Conservation (phyloP, 306 rosid species). For the Malus domestica region DNA sequence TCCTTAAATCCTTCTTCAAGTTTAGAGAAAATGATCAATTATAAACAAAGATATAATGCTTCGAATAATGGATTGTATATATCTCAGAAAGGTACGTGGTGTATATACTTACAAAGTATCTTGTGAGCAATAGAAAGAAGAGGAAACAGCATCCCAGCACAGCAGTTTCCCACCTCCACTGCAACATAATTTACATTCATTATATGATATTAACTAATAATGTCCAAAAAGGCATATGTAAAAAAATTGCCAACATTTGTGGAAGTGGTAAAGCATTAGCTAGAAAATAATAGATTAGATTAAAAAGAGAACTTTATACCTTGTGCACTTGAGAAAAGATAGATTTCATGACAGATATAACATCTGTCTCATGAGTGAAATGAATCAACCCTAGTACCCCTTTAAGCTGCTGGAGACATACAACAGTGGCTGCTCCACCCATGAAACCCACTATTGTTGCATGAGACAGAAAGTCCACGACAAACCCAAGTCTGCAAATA, state of each 20-base stretch:
- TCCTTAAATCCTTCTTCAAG: background rate
- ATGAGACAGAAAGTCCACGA: conserved; percentile 47
- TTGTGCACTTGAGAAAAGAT: conserved; percentile 19
- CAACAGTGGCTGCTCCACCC: conserved; percentile 50
- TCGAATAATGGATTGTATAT: background rate
- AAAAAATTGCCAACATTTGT: background rate
- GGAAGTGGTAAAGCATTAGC: background rate
- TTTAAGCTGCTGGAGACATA: conserved; percentile 46
- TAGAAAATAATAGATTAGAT: background rate
- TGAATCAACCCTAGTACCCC: conserved; percentile 38
- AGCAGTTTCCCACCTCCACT: conserved; percentile 57
- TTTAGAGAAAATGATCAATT: background rate
- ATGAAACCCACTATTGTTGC: conserved; percentile 52
- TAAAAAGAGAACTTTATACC: conserved; percentile 11
- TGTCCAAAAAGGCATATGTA: background rate
- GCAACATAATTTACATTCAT: background rate
- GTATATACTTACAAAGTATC: conserved; percentile 23
- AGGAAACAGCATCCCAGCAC: conserved; percentile 39
- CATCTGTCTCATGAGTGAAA: conserved; percentile 42
- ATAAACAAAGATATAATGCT: background rate
- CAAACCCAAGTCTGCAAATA: conserved; percentile 31
- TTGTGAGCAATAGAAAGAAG: conserved; percentile 33
- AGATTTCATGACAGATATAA: conserved; percentile 28
- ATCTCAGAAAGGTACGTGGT: background rate
- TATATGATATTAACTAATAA: background rate